Conservation (phyloP, 148 eudicot species). For the Spergularia marina region DNA sequence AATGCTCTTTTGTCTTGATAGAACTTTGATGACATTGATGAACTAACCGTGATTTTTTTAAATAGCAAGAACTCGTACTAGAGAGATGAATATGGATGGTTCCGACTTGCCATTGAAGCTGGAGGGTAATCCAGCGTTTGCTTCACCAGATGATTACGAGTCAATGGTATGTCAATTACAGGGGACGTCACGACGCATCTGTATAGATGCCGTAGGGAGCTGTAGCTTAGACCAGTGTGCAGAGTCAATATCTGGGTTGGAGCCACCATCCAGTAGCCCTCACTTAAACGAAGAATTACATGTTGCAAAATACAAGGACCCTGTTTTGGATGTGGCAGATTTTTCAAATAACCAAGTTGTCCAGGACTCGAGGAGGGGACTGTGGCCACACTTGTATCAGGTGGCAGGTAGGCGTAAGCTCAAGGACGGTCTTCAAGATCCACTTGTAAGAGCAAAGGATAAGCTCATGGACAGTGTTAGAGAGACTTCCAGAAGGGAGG, state of each 20-base stretch:
- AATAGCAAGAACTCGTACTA: slow-evolving; percentile 19
- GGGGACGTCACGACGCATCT: slow-evolving; percentile 13
- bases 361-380: slow-evolving; percentile 23
- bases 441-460: slow-evolving; percentile 36
- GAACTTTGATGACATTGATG: too few species aligned
- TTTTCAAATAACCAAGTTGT: slow-evolving; percentile 16
- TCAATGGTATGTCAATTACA: slow-evolving; percentile 23
- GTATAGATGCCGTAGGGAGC: slow-evolving; percentile 17
- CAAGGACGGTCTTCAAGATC: slow-evolving; percentile 23
- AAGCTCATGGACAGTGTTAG: slow-evolving; percentile 29
- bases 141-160: slow-evolving; percentile 21
- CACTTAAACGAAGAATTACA: slow-evolving; percentile 22
- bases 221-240: slow-evolving; percentile 21
- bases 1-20: neutral
- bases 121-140: slow-evolving; percentile 26
- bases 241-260: slow-evolving; percentile 18
- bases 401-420: slow-evolving; percentile 28
- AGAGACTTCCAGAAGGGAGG: slow-evolving; percentile 28
- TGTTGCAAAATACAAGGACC: slow-evolving; percentile 18
- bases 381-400: slow-evolving; percentile 43
- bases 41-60: neutral
- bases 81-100: slow-evolving; percentile 25
- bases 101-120: slow-evolving; percentile 35
- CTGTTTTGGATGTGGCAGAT: slow-evolving; percentile 20
- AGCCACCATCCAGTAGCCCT: slow-evolving; percentile 18